A percentile compares a stretch with the other conserved stretches of the same genome.
Evolutionary conservation across 805 yeast species (phyloP).

Genomic region (Torulaspora microellipsoides): DNA sequence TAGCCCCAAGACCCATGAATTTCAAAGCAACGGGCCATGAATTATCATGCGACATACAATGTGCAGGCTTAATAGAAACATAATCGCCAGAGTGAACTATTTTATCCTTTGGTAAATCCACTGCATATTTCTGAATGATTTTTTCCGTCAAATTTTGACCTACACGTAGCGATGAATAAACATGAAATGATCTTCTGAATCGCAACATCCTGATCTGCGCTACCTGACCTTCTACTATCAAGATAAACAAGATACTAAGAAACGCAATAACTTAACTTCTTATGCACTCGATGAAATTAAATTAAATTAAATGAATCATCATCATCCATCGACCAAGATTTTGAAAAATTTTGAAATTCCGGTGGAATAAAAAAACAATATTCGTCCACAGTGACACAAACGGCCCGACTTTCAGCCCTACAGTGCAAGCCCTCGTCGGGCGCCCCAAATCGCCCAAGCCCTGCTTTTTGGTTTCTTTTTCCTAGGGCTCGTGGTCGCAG

Average conservation of each 20-base stretch:
- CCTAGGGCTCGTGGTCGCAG: no score
- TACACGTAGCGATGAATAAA: conserved; percentile 15
- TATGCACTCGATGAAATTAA: no score
- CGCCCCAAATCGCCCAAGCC: no score
- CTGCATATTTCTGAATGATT: conserved; percentile 90
- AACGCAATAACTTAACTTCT: no score
- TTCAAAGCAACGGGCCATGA: conserved; percentile 99
- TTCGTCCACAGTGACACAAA: no score
- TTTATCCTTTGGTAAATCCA: conserved; percentile 73
- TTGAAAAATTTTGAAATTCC: conserved; percentile 15
- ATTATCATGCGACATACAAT: conserved; percentile 99
- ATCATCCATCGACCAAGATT: no score
- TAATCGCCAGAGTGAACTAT: conserved; percentile 85
- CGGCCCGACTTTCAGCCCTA: no score
- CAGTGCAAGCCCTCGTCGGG: no score
- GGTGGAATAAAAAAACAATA: conserved; percentile 5
- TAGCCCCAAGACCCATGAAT: conserved; percentile 92
- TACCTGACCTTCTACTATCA: not conserved
- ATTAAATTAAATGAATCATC: conserved; percentile 1
- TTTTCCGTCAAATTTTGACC: conserved; percentile 90
- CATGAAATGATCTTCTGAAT: conserved; percentile 23
- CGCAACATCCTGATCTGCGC: conserved; percentile 19
- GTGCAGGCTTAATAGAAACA: conserved; percentile 90
- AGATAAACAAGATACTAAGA: no score
- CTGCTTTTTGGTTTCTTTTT: no score